Evolutionary conservation across 2,329 filamentous ascomycete species (phyloP).

Genomic region (Colletotrichum sp.): DNA sequence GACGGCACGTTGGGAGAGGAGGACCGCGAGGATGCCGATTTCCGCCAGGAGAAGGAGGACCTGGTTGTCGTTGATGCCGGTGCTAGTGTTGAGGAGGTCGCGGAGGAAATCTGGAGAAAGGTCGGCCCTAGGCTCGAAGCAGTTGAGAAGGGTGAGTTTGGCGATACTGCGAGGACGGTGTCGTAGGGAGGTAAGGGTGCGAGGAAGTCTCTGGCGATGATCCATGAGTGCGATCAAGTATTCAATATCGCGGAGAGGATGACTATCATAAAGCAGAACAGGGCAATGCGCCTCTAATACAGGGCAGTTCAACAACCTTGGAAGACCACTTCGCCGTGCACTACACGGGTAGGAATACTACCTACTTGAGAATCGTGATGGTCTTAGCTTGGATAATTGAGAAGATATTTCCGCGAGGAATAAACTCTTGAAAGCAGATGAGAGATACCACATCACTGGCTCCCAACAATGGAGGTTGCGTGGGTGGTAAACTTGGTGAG

Average conservation of each 20-base stretch:
- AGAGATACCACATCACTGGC: not conserved
- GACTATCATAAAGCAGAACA: not conserved
- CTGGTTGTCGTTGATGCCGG: slow-evolving; percentile 61
- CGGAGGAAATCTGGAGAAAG: slow-evolving; percentile 59
- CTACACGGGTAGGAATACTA: not conserved
- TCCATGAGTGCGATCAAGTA: not conserved
- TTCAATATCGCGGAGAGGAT: not conserved
- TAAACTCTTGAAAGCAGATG: not conserved
- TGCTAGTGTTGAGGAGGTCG: slow-evolving; percentile 59
- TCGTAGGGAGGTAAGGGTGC: not conserved
- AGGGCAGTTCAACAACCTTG: not conserved
- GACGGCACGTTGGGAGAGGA: slow-evolving; percentile 28
- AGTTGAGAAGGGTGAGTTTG: slow-evolving; percentile 56
- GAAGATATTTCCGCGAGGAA: not conserved
- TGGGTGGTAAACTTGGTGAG: not conserved
- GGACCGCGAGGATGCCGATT: slow-evolving; percentile 31
- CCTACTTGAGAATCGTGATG: not conserved
- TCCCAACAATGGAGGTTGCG: not conserved
- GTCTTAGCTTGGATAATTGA: not conserved
- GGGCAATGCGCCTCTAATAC: not conserved
- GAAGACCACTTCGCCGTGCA: not conserved
- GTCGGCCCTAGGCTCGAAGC: slow-evolving; percentile 51
- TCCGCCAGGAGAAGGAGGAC: slow-evolving; percentile 57
- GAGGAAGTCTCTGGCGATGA: not conserved
- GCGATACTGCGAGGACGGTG: slow-evolving; percentile 50